Conservation (phyloP, 768 basidiomycete species). For the Podaxis sp. region DNA sequence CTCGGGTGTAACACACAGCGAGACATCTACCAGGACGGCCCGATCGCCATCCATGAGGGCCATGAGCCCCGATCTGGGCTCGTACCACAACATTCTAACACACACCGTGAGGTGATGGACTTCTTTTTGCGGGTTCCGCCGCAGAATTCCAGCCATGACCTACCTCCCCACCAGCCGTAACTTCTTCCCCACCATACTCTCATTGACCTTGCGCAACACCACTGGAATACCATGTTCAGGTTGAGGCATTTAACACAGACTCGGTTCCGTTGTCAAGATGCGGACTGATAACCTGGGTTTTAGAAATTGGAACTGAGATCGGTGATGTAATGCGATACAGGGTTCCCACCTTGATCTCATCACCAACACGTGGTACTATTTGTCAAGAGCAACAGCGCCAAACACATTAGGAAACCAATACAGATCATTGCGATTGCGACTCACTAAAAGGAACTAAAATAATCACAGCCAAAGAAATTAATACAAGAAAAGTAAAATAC, state of each 20-base stretch:
- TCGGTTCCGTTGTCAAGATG: constrained; percentile 1
- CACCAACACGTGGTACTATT: constrained; percentile 8
- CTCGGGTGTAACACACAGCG: constrained; percentile 42
- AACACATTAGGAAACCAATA: constrained; percentile 11
- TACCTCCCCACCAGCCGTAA: constrained; percentile 59
- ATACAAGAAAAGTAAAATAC: neutral
- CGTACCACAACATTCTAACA: constrained; percentile 53
- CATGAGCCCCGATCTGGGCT: constrained; percentile 39
- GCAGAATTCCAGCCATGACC: constrained; percentile 15
- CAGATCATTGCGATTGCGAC: constrained; percentile 3
- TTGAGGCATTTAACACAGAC: constrained; percentile 36
- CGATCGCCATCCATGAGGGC: constrained; percentile 44
- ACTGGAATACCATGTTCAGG: constrained; percentile 44
- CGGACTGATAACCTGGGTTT: neutral
- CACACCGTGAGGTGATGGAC: constrained; percentile 2
- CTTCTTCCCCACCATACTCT: constrained; percentile 42
- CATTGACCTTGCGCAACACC: constrained; percentile 35
- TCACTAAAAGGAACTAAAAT: neutral
- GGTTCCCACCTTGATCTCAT: constrained; percentile 2
- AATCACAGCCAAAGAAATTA: neutral
- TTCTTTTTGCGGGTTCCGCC: neutral
- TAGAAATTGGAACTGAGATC: neutral
- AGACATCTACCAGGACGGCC: constrained; percentile 55
- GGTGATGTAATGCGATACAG: neutral
- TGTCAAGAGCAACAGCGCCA: neutral